Evolutionary conservation across 225 moss, liverwort and hornwort species (phyloP), one percentile per base, ranked within the genome.

Genomic region (Thuidium tamariscinum): DNA sequence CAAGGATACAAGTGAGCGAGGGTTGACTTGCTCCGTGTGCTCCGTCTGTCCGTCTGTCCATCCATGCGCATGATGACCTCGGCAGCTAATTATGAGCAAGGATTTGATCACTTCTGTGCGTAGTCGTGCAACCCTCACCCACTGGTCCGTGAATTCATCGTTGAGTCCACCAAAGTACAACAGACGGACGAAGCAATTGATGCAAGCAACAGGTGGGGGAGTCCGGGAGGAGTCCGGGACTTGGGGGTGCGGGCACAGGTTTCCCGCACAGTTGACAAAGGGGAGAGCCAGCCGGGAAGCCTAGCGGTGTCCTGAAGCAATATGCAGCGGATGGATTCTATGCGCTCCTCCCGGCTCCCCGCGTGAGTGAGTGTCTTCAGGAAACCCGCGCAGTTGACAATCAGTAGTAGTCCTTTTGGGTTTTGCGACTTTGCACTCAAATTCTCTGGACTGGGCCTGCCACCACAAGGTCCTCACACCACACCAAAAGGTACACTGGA

Each of bases 261-360:
- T 80, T 80, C 83, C 88, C 37, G 55, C 32, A 10, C 65, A 75
- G 90, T 90, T 90, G 90, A 90, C 90, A 86, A 86, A 83, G 39
- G 36, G 61, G 29, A 39, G 70, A 18, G 11, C 59, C 56, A n/a
- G n/a, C n/a, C n/a, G n/a, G n/a, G n/a, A n/a, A n/a, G n/a, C 57
- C 25, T 49, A 49, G 60, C 11, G 1, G 51, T 51, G 51, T 87
- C 77, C 81, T 55, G 68, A 81, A 68, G 82, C 86, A 74, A 84
- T n/a, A n/a, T n/a, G n/a, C n/a, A n/a, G n/a, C 63, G 57, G 76
- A 54, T 77, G 84, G 83, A 83, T 87, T 83, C n/a, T 46, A 61
- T 48, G 26, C 84, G 42, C 17, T 3, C 60, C 60, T 16, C 37
- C 16, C 39, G 18, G n/a, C 10, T 15, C 42, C 79, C 60, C 13